Evolutionary conservation across 2,329 filamentous ascomycete genomes (phyloP).

Genomic region (Penicillium sumatraense): DNA sequence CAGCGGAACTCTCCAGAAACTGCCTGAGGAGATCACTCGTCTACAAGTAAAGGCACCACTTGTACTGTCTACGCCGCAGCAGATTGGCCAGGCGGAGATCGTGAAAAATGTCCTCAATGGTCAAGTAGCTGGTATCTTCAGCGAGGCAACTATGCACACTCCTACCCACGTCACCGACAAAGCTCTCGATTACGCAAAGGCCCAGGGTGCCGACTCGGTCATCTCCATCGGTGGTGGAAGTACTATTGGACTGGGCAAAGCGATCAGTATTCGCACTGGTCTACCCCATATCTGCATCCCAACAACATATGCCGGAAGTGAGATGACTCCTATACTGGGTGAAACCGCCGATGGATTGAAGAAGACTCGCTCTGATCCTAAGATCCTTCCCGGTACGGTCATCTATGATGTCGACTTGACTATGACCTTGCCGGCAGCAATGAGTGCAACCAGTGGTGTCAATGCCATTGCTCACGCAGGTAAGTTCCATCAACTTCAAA

Average conservation of each 20-base stretch:
- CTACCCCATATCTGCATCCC: conserved; percentile 64
- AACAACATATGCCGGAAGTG: conserved; percentile 66
- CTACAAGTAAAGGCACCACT: conserved; percentile 56
- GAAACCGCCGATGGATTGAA: conserved; percentile 65
- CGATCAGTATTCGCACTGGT: conserved; percentile 57
- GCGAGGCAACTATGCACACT: conserved; percentile 66
- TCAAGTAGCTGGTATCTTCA: conserved; percentile 57
- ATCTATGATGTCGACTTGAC: conserved; percentile 70
- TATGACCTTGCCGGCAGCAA: conserved; percentile 58
- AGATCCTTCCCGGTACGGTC: conserved; percentile 64
- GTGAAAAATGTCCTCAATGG: conserved; percentile 52
- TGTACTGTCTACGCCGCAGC: conserved; percentile 61
- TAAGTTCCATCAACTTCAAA: conserved; percentile 26
- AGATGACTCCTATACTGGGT: conserved; percentile 69
- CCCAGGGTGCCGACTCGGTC: conserved; percentile 57
- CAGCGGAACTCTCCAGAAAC: conserved; percentile 56
- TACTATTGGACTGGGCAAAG: conserved; percentile 66
- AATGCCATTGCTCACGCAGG: conserved; percentile 69
- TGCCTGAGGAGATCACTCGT: conserved; percentile 49
- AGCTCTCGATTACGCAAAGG: conserved; percentile 55
- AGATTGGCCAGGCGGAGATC: conserved; percentile 51
- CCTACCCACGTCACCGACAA: conserved; percentile 62
- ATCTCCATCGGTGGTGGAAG: conserved; percentile 67
- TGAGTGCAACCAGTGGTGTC: conserved; percentile 64
- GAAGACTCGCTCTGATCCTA: conserved; percentile 61